Evolutionary conservation across 2,329 filamentous ascomycete species (phyloP).

Genomic region (Plenodomus tracheiphilus): DNA sequence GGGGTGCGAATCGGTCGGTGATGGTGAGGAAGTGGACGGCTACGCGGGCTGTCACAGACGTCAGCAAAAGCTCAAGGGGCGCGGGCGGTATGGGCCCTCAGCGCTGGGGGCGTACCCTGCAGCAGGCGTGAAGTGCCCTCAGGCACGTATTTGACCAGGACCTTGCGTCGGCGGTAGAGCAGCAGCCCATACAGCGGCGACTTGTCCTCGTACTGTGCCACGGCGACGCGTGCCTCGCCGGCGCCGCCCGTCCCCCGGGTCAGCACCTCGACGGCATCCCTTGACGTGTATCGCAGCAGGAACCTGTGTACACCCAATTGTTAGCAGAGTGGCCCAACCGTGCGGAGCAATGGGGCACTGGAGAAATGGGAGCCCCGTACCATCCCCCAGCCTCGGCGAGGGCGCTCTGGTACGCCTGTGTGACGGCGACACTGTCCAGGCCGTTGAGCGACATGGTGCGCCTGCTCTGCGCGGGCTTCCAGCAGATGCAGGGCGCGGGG

Average conservation of each 20-base stretch:
- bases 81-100: too few species aligned
- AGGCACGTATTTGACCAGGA: conserved; percentile 90
- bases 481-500: too few species aligned
- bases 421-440: conserved; percentile 77
- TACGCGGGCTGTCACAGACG: conserved; percentile 68
- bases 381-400: conserved; percentile 88
- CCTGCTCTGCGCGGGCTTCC: too few species aligned
- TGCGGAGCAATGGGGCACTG: conserved; percentile 4
- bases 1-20: conserved; percentile 72
- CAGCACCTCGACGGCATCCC: conserved; percentile 84
- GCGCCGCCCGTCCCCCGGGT: conserved; percentile 79
- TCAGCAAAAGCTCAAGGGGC: background rate
- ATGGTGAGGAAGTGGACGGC: conserved; percentile 69
- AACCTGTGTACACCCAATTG: conserved; percentile 65
- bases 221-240: conserved; percentile 76
- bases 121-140: conserved; percentile 87
- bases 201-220: conserved; percentile 77
- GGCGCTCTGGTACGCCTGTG: conserved; percentile 81
- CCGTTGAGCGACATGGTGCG: conserved; percentile 89
- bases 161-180: conserved; percentile 84
- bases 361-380: conserved; percentile 59
- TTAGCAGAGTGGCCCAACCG: conserved; percentile 28
- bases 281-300: conserved; percentile 84
- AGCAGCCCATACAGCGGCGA: conserved; percentile 92
- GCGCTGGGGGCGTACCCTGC: too few species aligned